Evolutionary conservation across 768 basidiomycete species (phyloP), one percentile per base, ranked within the genome.

Genomic region (Mycena amicta): DNA sequence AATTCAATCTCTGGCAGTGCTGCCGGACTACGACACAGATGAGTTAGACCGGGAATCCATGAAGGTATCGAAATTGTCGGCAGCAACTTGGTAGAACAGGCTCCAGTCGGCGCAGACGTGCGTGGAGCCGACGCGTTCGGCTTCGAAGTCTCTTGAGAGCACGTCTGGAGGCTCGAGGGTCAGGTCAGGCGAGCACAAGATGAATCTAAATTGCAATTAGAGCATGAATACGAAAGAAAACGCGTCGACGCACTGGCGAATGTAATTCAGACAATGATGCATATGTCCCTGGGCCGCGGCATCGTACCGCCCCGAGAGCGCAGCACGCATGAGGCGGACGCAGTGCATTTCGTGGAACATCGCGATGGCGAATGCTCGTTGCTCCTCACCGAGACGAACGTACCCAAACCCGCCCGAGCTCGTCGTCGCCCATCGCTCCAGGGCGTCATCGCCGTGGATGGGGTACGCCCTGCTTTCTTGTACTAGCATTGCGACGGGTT

Each of bases 311-410:
- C 64, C 59, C 22, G 37, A 57, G 13, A 67, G 54, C 16, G 41
- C 60, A 16, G 49, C 56, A 4, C 60, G 62, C 13, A 73, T 58
- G 5, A 61, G 59, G 15, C 70, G 70, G 2, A 74, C 53, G 56
- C 75, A 75, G 52, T 74, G 74, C 15, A 74, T 51, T 54, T 74
- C 61, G 61, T 75, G 73, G 59, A 72, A 72, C 66, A 74, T 71
- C 5, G 71, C 41, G 4, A 74, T 56, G 2, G 68, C 67, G 57
- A 72, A 73, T 1, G 65, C 61, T 28, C 74, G 70, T 27, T 68
- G 37, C 37, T 71, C 64, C 2, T 65, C 55, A 0, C 73, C 73
- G 3, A 72, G 66, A 2, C 74, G 70, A 22, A 71, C 61, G 33
- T 74, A 69, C 31, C 71, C 69, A 46, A 70, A 70, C 50, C 72